Evolutionary conservation across 2,329 filamentous ascomycete species (phyloP).

Genomic region (Alternaria novae-zelandiae): DNA sequence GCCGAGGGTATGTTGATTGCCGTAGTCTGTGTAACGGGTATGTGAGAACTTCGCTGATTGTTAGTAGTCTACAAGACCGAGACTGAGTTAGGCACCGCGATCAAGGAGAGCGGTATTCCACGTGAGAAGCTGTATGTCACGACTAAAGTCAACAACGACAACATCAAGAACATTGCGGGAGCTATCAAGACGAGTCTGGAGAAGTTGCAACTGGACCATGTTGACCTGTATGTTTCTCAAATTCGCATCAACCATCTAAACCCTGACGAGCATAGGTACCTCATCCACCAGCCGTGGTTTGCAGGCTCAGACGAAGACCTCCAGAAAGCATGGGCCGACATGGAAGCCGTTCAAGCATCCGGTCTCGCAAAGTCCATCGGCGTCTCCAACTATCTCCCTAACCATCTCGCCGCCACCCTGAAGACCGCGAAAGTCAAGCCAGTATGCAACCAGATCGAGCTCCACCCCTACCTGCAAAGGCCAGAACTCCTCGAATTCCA

Average conservation of each 20-base stretch:
- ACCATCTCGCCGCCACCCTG: conserved; percentile 62
- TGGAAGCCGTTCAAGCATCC: conserved; percentile 64
- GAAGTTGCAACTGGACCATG: conserved; percentile 66
- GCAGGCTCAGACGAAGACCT: conserved; percentile 60
- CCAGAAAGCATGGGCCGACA: conserved; percentile 64
- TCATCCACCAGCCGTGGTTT: conserved; percentile 68
- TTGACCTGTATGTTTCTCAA: conserved; percentile 61
- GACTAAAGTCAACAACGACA: conserved; percentile 61
- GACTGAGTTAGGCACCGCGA: conserved; percentile 56
- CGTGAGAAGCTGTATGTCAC: conserved; percentile 59
- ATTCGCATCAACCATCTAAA: background rate
- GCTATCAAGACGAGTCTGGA: conserved; percentile 64
- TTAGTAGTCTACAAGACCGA: conserved; percentile 59
- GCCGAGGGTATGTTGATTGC: conserved; percentile 64
- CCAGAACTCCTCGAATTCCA: conserved; percentile 62
- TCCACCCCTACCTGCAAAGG: conserved; percentile 72
- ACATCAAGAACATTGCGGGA: conserved; percentile 61
- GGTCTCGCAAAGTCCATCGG: conserved; percentile 68
- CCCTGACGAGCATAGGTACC: conserved; percentile 53
- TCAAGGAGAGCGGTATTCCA: conserved; percentile 53
- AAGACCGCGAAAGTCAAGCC: conserved; percentile 62
- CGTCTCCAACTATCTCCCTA: conserved; percentile 64
- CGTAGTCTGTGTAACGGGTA: background rate
- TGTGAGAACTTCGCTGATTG: background rate
- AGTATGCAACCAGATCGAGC: conserved; percentile 72